Base-by-base conservation (phyloP, 1,139 yeast species). In the Suhomyces guaymorum region DNA sequence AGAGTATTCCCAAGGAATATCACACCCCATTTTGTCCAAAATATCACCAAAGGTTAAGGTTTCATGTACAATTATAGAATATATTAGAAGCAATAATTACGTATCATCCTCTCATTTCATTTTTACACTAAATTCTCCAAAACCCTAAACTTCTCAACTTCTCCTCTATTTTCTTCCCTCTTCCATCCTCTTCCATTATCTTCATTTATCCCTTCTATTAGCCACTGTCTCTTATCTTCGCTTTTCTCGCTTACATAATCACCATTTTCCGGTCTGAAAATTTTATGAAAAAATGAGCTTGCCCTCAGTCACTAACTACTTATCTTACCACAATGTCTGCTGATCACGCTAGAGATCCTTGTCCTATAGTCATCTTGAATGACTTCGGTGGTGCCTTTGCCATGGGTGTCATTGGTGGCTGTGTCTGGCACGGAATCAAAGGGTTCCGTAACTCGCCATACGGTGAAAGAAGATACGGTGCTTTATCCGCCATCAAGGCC, bases 331-430 rank as follows among this genome's bases (percentile, higher is more conserved):
- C 34, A 25, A 82, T 82, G 90, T 82, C 92, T 32, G 96, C 97
- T 40, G 98, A 94, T 70, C 98, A 92, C 66, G 80, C 96, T 28
- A 86, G 98, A 80, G 99, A 92, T 62, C 99, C 99, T 54, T 92
- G 99, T 71, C 99, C 98, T 42, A 78, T 90, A 50, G 97, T 92
- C 46, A 89, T 92, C 51, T 70, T 92, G 48, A 90, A 82, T 65
- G 99, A 92, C 73, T 92, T 92, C 55, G 99, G 99, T 55, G 97
- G 97, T 60, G 97, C 98, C 39, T 92, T 89, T 56, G 82, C 97
- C 55, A 90, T 92, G 97, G 99, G 99, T 66, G 82, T 80, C 51
- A 86, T 92, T 56, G 97, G 98, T 69, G 99, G 99, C 48, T 82
- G 94, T 53, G 82, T 94, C 47, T 92, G 98, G 98, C 98, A 92